phyloP scores from a whole-genome alignment of 164 flowering plant genomes.

The Vitis rupestris region DNA sequence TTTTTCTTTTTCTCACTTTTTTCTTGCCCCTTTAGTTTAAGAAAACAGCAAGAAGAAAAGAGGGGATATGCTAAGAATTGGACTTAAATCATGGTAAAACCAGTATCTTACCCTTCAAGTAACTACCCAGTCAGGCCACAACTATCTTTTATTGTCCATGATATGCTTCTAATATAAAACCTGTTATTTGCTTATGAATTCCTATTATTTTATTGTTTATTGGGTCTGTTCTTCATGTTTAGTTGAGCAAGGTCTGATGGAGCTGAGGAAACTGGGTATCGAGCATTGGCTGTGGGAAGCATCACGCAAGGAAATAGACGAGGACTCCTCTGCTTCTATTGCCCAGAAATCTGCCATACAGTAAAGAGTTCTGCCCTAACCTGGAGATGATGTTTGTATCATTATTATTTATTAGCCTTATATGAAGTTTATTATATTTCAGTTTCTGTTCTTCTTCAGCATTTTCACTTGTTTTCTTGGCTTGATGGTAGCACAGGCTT shows the following conservation, averaged over 20 bases:
- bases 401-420: too few relatives aligned
- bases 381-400: neutral
- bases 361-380: neutral
- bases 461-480: too few relatives aligned
- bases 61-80: too few relatives aligned
- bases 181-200: neutral
- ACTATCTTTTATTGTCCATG: too few relatives aligned
- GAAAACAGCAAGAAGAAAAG: too few relatives aligned
- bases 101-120: too few relatives aligned
- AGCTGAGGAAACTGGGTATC: conserved; percentile 79
- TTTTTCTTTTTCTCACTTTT: too few relatives aligned
- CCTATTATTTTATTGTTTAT: neutral
- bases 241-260: conserved; percentile 79
- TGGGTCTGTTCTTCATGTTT: conserved; percentile 3
- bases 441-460: too few relatives aligned
- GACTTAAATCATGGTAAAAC: too few relatives aligned
- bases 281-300: conserved; percentile 87
- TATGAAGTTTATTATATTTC: neutral
- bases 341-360: conserved; percentile 20
- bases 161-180: neutral
- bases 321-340: conserved; percentile 18
- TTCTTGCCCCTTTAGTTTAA: too few relatives aligned
- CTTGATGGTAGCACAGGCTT: too few relatives aligned
- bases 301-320: conserved; percentile 70
- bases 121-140: too few relatives aligned